phyloP scores from a whole-genome alignment of 106 monocot genomes.

The Dendrobium catenatum region DNA sequence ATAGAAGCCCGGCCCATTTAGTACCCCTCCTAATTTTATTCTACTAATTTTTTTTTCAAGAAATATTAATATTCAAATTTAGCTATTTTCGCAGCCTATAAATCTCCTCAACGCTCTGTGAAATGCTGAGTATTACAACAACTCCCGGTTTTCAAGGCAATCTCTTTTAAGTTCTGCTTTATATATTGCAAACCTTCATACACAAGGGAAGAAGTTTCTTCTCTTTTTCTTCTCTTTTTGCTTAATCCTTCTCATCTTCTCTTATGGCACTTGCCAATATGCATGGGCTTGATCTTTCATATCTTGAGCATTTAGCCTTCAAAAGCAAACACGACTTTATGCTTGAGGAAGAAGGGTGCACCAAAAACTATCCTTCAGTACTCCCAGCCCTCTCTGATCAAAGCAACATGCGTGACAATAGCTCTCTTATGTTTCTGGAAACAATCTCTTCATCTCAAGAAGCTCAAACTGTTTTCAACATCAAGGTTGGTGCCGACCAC shows the following conservation, averaged over 20 bases:
- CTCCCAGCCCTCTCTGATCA: slow-evolving; percentile 33
- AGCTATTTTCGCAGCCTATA: too few relatives aligned
- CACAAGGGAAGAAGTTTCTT: neutral
- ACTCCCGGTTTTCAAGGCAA: too few relatives aligned
- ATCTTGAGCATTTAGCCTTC: slow-evolving; percentile 21
- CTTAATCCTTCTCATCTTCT: neutral
- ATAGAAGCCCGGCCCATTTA: too few relatives aligned
- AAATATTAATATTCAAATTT: too few relatives aligned
- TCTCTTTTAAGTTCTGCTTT: too few relatives aligned
- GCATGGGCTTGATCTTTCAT: slow-evolving; percentile 26
- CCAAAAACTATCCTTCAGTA: slow-evolving; percentile 13
- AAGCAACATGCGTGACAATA: slow-evolving; percentile 17
- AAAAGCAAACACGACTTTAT: slow-evolving; percentile 11
- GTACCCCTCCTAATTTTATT: too few relatives aligned
- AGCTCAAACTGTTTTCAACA: slow-evolving; percentile 12
- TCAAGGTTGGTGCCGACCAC: slow-evolving; percentile 3
- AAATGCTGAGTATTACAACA: too few relatives aligned
- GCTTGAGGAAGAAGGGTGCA: slow-evolving; percentile 4
- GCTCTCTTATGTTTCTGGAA: slow-evolving; percentile 8
- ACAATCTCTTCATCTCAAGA: slow-evolving; percentile 11
- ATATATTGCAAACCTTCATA: slow-evolving; percentile 9
- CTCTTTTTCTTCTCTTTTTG: neutral
- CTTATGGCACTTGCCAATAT: slow-evolving; percentile 40
- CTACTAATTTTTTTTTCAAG: too few relatives aligned
- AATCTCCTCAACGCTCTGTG: too few relatives aligned